A percentile compares a stretch with the other conserved stretches of the same genome.
Evolutionary conservation across 2,329 filamentous ascomycete genomes (phyloP).

Genomic region (Achaetomium macrosporum): DNA sequence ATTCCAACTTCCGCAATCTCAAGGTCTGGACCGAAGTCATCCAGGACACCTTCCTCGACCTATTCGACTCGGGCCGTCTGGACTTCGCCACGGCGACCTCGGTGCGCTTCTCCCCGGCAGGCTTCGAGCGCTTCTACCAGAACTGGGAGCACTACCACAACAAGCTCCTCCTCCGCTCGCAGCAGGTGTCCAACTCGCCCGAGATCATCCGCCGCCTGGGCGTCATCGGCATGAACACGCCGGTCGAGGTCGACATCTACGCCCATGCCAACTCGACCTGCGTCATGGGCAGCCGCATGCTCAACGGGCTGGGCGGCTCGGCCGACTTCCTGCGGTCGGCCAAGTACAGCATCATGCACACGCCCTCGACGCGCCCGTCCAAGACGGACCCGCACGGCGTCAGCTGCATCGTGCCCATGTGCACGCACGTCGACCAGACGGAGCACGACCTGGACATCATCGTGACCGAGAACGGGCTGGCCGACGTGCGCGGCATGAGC

Average conservation of each 20-base stretch:
- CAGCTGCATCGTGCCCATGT: conserved; percentile 88
- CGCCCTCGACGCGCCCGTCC: conserved; percentile 70
- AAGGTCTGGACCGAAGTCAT: conserved; percentile 93
- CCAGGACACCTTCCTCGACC: conserved; percentile 87
- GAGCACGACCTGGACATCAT: conserved; percentile 90
- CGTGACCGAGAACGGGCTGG: conserved; percentile 69
- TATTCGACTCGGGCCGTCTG: conserved; percentile 81
- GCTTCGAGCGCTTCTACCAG: conserved; percentile 86
- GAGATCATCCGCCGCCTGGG: conserved; percentile 85
- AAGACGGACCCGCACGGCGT: conserved; percentile 80
- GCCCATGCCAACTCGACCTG: conserved; percentile 88
- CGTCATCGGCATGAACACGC: conserved; percentile 92
- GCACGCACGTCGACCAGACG: conserved; percentile 86
- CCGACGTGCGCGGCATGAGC: conserved; percentile 75
- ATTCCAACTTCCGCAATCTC: conserved; percentile 78
- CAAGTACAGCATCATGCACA: conserved; percentile 93
- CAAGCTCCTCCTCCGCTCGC: conserved; percentile 80
- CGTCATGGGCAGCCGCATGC: conserved; percentile 82
- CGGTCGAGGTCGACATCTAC: conserved; percentile 91
- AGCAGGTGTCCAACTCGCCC: conserved; percentile 82
- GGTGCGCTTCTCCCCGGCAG: conserved; percentile 84
- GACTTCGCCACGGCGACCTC: conserved; percentile 88
- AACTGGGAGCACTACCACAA: conserved; percentile 74
- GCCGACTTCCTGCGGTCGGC: conserved; percentile 74
- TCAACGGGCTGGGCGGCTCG: conserved; percentile 76